phyloP scores from a whole-genome alignment of 2,329 filamentous ascomycete species.

The Fusarium nematophilum region DNA sequence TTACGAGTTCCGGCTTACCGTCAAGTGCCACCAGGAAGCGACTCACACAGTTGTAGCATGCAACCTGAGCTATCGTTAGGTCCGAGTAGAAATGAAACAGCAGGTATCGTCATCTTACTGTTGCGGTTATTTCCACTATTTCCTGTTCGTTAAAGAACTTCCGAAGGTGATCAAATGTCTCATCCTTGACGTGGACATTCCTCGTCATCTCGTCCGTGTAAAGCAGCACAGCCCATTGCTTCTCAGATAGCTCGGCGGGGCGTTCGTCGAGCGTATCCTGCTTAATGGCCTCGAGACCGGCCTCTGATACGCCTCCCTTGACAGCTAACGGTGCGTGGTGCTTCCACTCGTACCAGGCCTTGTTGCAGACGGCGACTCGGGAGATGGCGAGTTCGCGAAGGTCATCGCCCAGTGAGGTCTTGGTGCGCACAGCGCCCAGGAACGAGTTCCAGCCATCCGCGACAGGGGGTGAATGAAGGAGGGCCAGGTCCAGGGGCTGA shows the following conservation, averaged over 20 bases:
- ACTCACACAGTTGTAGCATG: slow-evolving; percentile 87
- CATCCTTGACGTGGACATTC: slow-evolving; percentile 75
- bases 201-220: slow-evolving; percentile 89
- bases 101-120: slow-evolving; percentile 57
- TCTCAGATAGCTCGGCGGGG: slow-evolving; percentile 60
- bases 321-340: slow-evolving; percentile 78
- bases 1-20: slow-evolving; percentile 59
- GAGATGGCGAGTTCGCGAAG: slow-evolving; percentile 84
- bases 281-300: slow-evolving; percentile 60
- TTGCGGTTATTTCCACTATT: slow-evolving; percentile 84
- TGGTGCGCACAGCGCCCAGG: slow-evolving; percentile 71
- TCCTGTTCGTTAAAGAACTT: slow-evolving; percentile 73
- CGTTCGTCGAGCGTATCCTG: slow-evolving; percentile 44
- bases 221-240: slow-evolving; percentile 75
- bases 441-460: slow-evolving; percentile 82
- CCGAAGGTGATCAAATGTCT: slow-evolving; percentile 73
- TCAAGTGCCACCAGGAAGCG: slow-evolving; percentile 85
- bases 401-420: slow-evolving; percentile 61
- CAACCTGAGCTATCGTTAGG: slow-evolving; percentile 57
- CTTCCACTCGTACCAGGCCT: slow-evolving; percentile 87
- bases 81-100: neutral
- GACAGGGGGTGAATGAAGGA: slow-evolving; percentile 79
- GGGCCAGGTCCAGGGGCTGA: slow-evolving; percentile 78
- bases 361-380: slow-evolving; percentile 82
- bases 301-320: slow-evolving; percentile 66